phyloP scores from a whole-genome alignment of 768 basidiomycete genomes.

The Tulasnella sp. region DNA sequence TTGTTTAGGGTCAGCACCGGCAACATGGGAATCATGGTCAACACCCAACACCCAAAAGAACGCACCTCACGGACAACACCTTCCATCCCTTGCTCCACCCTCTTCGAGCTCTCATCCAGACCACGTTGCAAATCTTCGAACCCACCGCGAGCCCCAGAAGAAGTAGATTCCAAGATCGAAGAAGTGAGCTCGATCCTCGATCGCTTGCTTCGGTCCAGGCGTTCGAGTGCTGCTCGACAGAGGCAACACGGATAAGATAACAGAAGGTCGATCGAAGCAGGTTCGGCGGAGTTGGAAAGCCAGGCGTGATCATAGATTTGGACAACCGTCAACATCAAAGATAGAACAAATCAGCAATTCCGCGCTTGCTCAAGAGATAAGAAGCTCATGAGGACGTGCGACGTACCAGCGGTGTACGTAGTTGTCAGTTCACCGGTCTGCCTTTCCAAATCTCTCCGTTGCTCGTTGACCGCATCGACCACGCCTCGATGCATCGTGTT shows the following conservation, averaged over 20 bases:
- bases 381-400: neutral
- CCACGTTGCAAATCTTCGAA: conserved; percentile 5
- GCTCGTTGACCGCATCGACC: neutral
- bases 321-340: neutral
- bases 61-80: conserved; percentile 15
- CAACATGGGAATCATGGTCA: no score
- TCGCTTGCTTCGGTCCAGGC: conserved; percentile 15
- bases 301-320: neutral
- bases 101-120: neutral
- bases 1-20: neutral
- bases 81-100: conserved; percentile 19
- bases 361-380: neutral
- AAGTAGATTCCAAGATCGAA: neutral
- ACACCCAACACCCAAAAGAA: neutral
- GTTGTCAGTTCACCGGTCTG: neutral
- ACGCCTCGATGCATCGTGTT: conserved; percentile 1
- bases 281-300: neutral
- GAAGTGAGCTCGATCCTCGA: conserved; percentile 14
- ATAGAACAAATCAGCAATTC: neutral
- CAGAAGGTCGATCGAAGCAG: neutral
- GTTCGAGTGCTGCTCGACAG: conserved; percentile 1
- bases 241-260: neutral
- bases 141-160: neutral
- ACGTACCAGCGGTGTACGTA: conserved; percentile 20
- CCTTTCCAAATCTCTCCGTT: neutral